Base-by-base conservation (phyloP, 306 rosid species). In the Rosa lucieae region DNA sequence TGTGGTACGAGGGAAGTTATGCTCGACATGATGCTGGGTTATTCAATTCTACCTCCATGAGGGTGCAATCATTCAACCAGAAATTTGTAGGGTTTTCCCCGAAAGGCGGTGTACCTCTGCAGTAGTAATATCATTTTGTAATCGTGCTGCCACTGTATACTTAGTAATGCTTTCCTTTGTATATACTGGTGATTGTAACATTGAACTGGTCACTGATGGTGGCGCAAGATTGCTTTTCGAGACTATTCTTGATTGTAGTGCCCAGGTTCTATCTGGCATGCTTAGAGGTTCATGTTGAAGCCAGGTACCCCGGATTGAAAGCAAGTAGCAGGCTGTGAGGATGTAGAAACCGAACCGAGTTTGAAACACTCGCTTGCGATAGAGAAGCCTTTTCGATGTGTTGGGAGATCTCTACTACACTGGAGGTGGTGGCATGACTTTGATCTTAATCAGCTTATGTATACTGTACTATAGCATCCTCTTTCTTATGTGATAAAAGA, bases 161-260 rank as follows among this genome's bases (percentile, higher is more conserved):
- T 63, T 63, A 18, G 23, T 8, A 47, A 26, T 83, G 79, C 73
- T 73, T 77, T 82, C 74, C 63, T 73, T 37, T 90, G 97, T 90
- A 89, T 80, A 90, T 91, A 91, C 94, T 81, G 77, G 78, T 87
- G 77, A 91, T 79, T 89, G 97, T 90, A 91, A 84, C 86, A 85
- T 83, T 90, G 84, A 85, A 90, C 84, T 84, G 83, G 84, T 84
- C 84, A 82, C 87, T 74, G 82, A 77, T 75, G 87, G 90, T 86
- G 91, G 88, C 89, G 59, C 85, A 82, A 51, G 73, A 81, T 55
- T 85, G 80, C 82, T 72, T 87, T 84, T 75, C 29, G 86, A 79
- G 75, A 84, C 71, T 77, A 70, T 75, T 76, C 75, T 40, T 83
- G 74, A 80, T 70, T 80, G 62, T 83, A 77, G 80, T 70, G 71